Base-by-base conservation (phyloP, 768 basidiomycete genomes). In the Boletus barrowsii region DNA sequence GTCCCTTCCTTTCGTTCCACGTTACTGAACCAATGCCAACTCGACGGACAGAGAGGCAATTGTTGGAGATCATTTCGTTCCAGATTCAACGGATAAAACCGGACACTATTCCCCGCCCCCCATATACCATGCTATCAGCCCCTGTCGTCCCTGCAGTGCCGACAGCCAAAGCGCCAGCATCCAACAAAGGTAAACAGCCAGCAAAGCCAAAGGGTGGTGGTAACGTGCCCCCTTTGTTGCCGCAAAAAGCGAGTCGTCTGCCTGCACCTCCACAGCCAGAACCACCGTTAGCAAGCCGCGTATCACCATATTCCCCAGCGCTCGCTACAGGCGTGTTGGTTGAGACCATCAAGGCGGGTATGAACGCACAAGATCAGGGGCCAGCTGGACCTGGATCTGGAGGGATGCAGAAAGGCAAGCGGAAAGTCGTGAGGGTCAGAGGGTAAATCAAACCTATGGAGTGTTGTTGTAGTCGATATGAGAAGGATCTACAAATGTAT, bases 321-420 rank as follows among this genome's bases (percentile, higher is more conserved):
- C 73, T 92, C 10, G 81, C 87, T 35, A 79, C 84, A 0, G 91
- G 91, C 7, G 81, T 93, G 42, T 79, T 94, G 33, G 76, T 96
- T 35, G 88, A 93, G 37, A 83, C 90, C 0, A 80, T 94, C 37
- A 93, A 93, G 69, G 88, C 91, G 0, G 92, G 91, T 1, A 85
- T 93, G 83, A 90, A 79, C 62, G 80, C 85, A 32, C 75, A 73
- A 53, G 83, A 86, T 51, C 78, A 79, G 48, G 76, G 76, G 41
- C 70, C 75, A 14, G 56, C 60, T 6, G 63, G 70, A 11, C 69
- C 77, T 48, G 62, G 66, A 47, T 46, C 58, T 4, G 60, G 67
- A 3, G 65, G 65, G 5, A 61, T 69, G 57, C 78, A 83, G 67
- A 90, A 90, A 67, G 88, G 88, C 33, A 91, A 91, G 68, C 75